Conservation (phyloP, 108 stramenopile genomes). For the Epithemia pelagica region DNA sequence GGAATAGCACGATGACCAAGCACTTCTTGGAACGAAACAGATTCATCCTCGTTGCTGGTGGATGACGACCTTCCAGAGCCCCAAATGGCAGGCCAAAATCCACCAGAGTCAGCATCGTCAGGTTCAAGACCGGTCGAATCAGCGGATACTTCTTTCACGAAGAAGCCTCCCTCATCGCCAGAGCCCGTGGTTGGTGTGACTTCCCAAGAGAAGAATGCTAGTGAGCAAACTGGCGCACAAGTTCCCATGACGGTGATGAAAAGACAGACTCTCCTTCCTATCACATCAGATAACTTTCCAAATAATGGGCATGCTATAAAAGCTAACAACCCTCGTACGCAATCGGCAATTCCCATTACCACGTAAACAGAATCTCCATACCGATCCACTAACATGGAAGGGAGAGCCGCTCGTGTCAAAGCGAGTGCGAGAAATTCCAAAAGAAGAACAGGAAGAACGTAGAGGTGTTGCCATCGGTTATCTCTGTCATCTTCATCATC, state of each 20-base stretch:
- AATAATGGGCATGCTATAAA: slow-evolving; percentile 90
- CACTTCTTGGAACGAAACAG: not conserved
- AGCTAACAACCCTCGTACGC: slow-evolving; percentile 85
- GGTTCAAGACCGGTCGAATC: not conserved
- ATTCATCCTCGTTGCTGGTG: not conserved
- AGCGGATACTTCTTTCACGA: not conserved
- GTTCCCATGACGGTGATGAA: slow-evolving; percentile 89
- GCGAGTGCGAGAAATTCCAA: slow-evolving; percentile 89
- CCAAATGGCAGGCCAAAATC: not conserved
- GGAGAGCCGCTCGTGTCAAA: slow-evolving; percentile 77
- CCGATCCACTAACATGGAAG: slow-evolving; percentile 53
- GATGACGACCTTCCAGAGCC: not conserved
- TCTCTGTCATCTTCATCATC: not conserved
- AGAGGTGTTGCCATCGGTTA: slow-evolving; percentile 37
- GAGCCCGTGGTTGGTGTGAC: not conserved
- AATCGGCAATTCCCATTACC: slow-evolving; percentile 82
- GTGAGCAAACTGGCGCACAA: slow-evolving; percentile 79
- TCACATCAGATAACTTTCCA: slow-evolving; percentile 80
- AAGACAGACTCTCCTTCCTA: slow-evolving; percentile 78
- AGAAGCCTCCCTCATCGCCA: not conserved
- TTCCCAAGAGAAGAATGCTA: slow-evolving; percentile 73
- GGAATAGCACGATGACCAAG: slow-evolving; percentile 19
- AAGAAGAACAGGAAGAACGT: slow-evolving; percentile 88
- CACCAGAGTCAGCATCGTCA: not conserved
- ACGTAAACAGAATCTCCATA: slow-evolving; percentile 72